Evolutionary conservation across 2,329 filamentous ascomycete species (phyloP), one percentile per base, ranked within the genome.

Genomic region (Trichoderma afroharzianum): DNA sequence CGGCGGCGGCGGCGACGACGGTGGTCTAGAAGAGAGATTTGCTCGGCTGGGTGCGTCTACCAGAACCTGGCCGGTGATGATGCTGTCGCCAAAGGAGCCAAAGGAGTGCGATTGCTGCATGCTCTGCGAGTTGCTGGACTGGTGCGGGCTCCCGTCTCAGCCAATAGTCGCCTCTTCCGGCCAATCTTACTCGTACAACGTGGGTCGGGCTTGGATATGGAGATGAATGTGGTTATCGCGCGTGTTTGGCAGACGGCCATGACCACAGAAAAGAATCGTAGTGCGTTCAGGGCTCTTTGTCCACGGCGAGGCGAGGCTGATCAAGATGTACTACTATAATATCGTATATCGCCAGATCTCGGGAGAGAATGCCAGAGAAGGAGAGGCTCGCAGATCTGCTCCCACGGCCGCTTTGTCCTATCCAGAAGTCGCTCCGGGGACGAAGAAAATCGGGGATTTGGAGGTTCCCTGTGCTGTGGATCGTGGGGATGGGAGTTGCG

Each of bases 61-160:
- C 43, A 43, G 30, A n/a, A n/a, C n/a, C n/a, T n/a, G n/a, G 71
- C 64, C 68, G 57, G 28, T 53, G 57, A 33, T 32, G 66, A 32
- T 62, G 66, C 32, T 61, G 28, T 76, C 74, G 72, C 74, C 74
- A 73, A 73, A 76, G 68, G 75, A 72, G 72, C 74, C 74, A 73
- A 73, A 76, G 68, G 75, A 72, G 72, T 71, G 74, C 70, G 74
- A 70, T 73, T 75, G 74, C 71, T 74, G 75, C 78, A 79, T 79
- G 72, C 77, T 78, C 73, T 53, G 43, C 33, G 15, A 39, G 50
- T 21, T 70, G 32, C 68, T 67, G 33, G 50, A 47, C 63, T 58
- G 58, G 61, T 58, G 55, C 66, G 57, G 57, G 57, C 57, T 69
- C 14, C 58, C 58, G 63, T 72, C 28, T 57, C 63, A 63, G 63